Evolutionary conservation across 257 asterid species (phyloP).

Genomic region (Jacaranda mimosifolia): DNA sequence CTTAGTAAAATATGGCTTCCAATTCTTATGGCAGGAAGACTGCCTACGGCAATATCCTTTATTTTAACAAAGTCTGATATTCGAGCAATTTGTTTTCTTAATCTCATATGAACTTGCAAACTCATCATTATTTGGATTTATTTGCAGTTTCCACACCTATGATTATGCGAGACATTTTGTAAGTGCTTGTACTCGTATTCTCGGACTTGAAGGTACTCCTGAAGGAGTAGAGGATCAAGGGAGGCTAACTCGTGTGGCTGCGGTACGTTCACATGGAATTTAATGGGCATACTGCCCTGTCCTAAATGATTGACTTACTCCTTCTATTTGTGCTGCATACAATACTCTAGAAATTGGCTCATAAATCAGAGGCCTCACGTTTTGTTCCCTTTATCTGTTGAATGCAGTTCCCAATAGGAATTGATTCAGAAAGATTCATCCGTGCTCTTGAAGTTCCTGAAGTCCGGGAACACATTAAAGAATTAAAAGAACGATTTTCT

Average conservation of each 20-base stretch:
- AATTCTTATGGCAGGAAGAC: background rate
- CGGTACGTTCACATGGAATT: slow-evolving; percentile 53
- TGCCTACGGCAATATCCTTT: slow-evolving; percentile 21
- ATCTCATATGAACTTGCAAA: slow-evolving; percentile 30
- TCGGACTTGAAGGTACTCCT: slow-evolving; percentile 88
- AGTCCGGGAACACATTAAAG: slow-evolving; percentile 65
- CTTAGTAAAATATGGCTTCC: slow-evolving; percentile 12
- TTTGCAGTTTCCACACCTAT: slow-evolving; percentile 81
- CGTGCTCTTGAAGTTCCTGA: slow-evolving; percentile 65
- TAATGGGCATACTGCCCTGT: slow-evolving; percentile 15
- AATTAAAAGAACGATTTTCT: slow-evolving; percentile 67
- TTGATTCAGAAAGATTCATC: slow-evolving; percentile 76
- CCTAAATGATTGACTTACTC: background rate
- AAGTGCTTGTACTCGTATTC: slow-evolving; percentile 87
- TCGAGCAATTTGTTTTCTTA: slow-evolving; percentile 2
- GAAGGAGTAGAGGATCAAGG: slow-evolving; percentile 93
- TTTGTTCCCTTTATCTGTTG: slow-evolving; percentile 33
- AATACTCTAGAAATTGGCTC: slow-evolving; percentile 17
- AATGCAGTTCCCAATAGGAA: slow-evolving; percentile 80
- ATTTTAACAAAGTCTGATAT: slow-evolving; percentile 1
- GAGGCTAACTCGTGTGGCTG: slow-evolving; percentile 88
- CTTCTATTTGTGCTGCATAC: slow-evolving; percentile 11
- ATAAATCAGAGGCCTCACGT: slow-evolving; percentile 13
- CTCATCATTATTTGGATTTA: slow-evolving; percentile 26
- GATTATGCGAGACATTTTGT: slow-evolving; percentile 89